Base-by-base conservation (phyloP, 1,284 basidiomycete species). In the Ceratobasidium sp. region DNA sequence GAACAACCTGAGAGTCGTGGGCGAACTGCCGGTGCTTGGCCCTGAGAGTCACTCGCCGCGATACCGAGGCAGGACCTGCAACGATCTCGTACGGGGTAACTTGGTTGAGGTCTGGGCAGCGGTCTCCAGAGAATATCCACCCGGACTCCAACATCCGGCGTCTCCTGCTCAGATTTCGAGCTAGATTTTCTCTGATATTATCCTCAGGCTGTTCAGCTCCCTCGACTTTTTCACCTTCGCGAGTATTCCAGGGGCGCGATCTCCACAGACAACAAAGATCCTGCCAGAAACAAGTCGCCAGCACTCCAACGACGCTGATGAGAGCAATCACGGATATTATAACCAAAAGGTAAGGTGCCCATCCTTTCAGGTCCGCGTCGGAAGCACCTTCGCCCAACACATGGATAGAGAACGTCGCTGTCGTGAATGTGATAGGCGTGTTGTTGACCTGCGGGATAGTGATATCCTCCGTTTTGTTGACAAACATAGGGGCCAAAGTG, bases 271-370 rank as follows among this genome's bases (percentile, higher is more conserved):
- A 56, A 29, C 71, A 74, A 19, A 74, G 22, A 37, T 62, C 59
- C 37, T 74, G 59, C 59, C 59, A 74, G 61, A 44, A 54, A 40
- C 71, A 74, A 40, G 71, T 74, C 7, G 61, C 49, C n/a, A 65
- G 19, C 6, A 51, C 40, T 29, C 49, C 46, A 32, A 37, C n/a
- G 15, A 74, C 22, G 49, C 59, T 37, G 19, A 74, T 54, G 17
- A 64, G 17, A 52, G 54, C 46, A 43, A 74, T 54, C 11, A 51
- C 34, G n/a, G 59, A 40, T 13, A 74, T 29, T 9, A 61, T 44
- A 11, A 62, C n/a, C 1, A 64, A 29, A n/a, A 65, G 59, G 25
- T 65, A 74, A 19, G 71, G 71, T 29, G 46, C 51, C 71, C 71
- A 74, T 25, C 59, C 59, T 37, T 40, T 74, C 71, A 74, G 34